phyloP scores from a whole-genome alignment of 108 stramenopile genomes.

The Nannochloropsis oceanica region DNA sequence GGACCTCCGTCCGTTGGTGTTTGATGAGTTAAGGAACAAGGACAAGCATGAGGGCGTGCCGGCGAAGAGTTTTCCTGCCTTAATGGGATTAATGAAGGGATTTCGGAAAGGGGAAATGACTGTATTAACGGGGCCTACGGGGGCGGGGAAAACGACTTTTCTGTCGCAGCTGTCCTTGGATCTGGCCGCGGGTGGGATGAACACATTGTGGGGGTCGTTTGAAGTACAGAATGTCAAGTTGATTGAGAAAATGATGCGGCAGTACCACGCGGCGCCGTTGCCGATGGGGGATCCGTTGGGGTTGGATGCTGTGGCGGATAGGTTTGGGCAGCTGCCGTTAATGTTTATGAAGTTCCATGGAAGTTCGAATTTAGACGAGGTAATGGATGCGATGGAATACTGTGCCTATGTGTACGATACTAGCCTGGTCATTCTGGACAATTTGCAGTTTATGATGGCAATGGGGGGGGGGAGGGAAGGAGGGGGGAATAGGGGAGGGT shows the following conservation, averaged over 20 bases:
- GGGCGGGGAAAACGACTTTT: constrained; percentile 82
- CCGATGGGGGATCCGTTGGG: background rate
- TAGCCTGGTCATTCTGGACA: constrained; percentile 82
- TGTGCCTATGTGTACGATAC: constrained; percentile 79
- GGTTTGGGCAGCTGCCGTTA: constrained; percentile 70
- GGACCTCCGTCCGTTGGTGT: background rate
- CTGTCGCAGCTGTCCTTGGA: constrained; percentile 73
- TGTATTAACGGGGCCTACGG: constrained; percentile 84
- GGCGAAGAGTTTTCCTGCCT: constrained; percentile 57
- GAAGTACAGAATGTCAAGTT: constrained; percentile 83
- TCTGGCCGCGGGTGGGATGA: constrained; percentile 70
- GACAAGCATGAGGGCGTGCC: constrained; percentile 20
- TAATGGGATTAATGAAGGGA: constrained; percentile 68
- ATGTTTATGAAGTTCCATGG: constrained; percentile 90
- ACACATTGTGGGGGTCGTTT: constrained; percentile 87
- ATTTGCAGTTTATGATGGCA: constrained; percentile 95
- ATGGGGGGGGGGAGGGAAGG: background rate
- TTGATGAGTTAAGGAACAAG: background rate
- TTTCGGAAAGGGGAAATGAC: constrained; percentile 88
- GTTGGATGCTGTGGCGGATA: constrained; percentile 53
- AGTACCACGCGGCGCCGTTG: constrained; percentile 54
- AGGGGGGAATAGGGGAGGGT: background rate
- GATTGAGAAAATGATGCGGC: constrained; percentile 75
- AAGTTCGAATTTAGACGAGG: constrained; percentile 71
- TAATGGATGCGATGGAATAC: constrained; percentile 92